Conservation (phyloP, 2,329 filamentous ascomycete genomes). For the Trichoderma cornu-damae region DNA sequence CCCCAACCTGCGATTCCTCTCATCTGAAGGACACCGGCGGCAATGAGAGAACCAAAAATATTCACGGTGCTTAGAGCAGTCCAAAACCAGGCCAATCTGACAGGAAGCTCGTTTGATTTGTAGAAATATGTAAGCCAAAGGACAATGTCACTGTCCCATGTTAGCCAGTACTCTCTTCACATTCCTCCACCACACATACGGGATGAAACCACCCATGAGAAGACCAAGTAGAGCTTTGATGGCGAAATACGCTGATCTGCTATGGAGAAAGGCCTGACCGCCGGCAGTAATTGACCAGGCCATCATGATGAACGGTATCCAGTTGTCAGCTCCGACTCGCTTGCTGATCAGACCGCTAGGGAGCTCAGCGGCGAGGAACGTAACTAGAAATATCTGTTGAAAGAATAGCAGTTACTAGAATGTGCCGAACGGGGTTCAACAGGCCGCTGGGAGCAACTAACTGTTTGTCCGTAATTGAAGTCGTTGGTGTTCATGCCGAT, state of each 20-base stretch:
- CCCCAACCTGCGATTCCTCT: conserved; percentile 30
- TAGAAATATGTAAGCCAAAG: conserved; percentile 33
- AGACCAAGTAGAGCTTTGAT: conserved; percentile 40
- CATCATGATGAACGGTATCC: conserved; percentile 45
- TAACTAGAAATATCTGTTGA: conserved; percentile 40
- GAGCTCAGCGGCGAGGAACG: conserved; percentile 48
- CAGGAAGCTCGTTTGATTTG: conserved; percentile 30
- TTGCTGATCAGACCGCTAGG: conserved; percentile 51
- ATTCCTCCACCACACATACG: conserved; percentile 26
- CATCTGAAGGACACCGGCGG: conserved; percentile 28
- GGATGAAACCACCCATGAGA: conserved; percentile 57
- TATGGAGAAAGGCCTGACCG: conserved; percentile 30
- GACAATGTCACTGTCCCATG: conserved; percentile 27
- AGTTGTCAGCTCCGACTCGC: conserved; percentile 44
- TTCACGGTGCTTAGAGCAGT: conserved; percentile 27
- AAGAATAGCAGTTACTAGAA: conserved; percentile 20
- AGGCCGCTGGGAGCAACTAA: background rate
- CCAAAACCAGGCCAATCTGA: conserved; percentile 31
- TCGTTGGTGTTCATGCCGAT: conserved; percentile 34
- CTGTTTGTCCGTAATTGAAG: conserved; percentile 44
- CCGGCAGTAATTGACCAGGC: conserved; percentile 33
- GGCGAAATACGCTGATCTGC: conserved; percentile 29
- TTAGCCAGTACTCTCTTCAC: background rate
- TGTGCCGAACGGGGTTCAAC: background rate
- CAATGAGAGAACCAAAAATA: conserved; percentile 27